Evolutionary conservation across 257 asterid genomes (phyloP).

Genomic region (Salvia splendens): DNA sequence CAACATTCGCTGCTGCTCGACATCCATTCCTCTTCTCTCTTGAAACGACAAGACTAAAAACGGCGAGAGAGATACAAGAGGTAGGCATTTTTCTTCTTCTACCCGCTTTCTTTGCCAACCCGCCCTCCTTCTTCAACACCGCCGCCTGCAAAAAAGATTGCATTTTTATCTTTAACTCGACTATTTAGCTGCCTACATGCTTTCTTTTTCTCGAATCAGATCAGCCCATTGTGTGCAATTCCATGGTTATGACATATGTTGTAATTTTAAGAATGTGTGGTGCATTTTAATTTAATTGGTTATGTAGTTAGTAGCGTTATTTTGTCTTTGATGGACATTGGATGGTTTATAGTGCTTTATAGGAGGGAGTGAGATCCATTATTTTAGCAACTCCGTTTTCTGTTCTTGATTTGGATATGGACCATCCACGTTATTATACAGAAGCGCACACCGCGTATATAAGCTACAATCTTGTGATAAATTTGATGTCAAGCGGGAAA

Average conservation of each 20-base stretch:
- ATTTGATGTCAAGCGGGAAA: slow-evolving; percentile 4
- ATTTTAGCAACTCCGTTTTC: background rate
- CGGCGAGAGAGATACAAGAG: background rate
- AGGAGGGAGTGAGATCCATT: background rate
- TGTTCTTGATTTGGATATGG: slow-evolving; percentile 12
- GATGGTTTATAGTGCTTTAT: background rate
- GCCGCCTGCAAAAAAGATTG: slow-evolving; percentile 42
- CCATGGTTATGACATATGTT: slow-evolving; percentile 1
- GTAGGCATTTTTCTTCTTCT: background rate
- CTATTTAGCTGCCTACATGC: background rate
- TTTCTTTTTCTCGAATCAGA: background rate
- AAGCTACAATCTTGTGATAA: background rate
- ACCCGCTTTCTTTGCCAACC: no score
- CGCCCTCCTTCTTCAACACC: background rate
- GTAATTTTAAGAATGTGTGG: slow-evolving; percentile 3
- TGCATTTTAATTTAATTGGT: slow-evolving; percentile 14
- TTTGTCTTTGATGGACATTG: background rate
- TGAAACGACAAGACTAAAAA: background rate
- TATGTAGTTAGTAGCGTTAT: slow-evolving; percentile 1
- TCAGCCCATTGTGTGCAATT: background rate
- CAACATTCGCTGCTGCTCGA: slow-evolving; percentile 8
- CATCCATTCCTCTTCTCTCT: slow-evolving; percentile 1
- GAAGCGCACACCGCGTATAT: background rate
- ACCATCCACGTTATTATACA: background rate
- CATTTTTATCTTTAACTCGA: background rate